Percentiles rank a stretch among this genome's conserved stretches.
phyloP scores from a whole-genome alignment of 169 alveolate species.

The Pseudocohnilembus persalinus region DNA sequence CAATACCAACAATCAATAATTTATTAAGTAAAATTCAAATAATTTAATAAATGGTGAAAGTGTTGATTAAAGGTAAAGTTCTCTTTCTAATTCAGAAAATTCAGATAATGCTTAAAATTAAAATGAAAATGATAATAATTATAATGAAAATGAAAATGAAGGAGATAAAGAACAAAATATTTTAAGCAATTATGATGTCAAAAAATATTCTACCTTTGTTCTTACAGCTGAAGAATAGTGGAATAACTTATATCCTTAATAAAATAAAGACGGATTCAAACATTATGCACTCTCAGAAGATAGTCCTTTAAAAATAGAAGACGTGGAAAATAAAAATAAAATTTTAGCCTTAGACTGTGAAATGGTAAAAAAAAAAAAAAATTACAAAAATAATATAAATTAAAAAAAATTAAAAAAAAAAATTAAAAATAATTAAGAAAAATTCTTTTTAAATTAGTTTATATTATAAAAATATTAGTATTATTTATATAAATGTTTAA shows the following conservation, averaged over 20 bases:
- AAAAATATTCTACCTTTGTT: conserved; percentile 5
- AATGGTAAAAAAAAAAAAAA: conserved; percentile 15
- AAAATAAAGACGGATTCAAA: conserved; percentile 10
- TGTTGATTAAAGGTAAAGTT: too few species aligned
- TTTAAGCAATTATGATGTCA: not conserved
- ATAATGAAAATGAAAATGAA: not conserved
- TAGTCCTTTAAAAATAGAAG: conserved; percentile 1
- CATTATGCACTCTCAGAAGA: conserved; percentile 5
- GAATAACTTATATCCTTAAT: conserved; percentile 13
- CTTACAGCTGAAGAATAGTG: not conserved
- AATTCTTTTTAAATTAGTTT: too few species aligned
- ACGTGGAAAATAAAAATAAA: not conserved
- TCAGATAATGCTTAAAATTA: too few species aligned
- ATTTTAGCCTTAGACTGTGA: conserved; percentile 44
- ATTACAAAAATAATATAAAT: not conserved
- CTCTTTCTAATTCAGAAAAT: too few species aligned
- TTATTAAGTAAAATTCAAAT: not conserved
- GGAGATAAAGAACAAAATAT: not conserved
- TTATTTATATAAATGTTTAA: too few species aligned
- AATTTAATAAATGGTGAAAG: not conserved
- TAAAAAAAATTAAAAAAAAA: not conserved
- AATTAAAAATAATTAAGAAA: too few species aligned
- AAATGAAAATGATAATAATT: not conserved
- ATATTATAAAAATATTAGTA: too few species aligned
- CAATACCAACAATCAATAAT: not conserved